Evolutionary conservation across 2,329 filamentous ascomycete species (phyloP), one percentile per base, ranked within the genome.

Genomic region (Aspergillus caelatus): DNA sequence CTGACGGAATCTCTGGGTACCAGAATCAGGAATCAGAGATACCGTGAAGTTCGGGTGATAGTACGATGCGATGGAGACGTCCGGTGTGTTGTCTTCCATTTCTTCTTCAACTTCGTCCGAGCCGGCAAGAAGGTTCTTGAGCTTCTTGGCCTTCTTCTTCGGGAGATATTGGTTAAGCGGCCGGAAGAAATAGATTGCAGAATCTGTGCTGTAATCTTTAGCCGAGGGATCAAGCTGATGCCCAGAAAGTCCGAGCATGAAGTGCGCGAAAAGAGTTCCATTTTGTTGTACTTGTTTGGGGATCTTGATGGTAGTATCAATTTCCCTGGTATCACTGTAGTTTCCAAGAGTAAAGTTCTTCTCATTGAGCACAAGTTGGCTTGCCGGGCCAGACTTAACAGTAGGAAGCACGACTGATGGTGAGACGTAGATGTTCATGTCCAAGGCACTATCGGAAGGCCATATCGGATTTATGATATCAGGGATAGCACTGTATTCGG

Each of bases 1-100:
- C 60, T 83, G 81, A 26, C 84, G 82, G 69, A 88, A 93, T 32
- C 85, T 85, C 74, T 91, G 83, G 8, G 90, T 84, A 26, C 93
- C 94, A 46, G 89, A 83, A 71, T 93, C 89, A 3, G 94, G 93
- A 57, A 99, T 87, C 71, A 98, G 88, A 7, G 93, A 92, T 65
- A 99, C 83, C 57, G 91, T 96, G 70, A 96, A 90, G 79, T 99
- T 99, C 8, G 95, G 91, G 79, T 99, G 95, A 77, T 97, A 99
- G 81, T 94, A 96, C 60, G 89, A 96, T 53, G 86, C 88, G 66
- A 96, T 87, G 59, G 89, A 82, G n/a, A 92, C 89, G 1, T 89
- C 89, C 6, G 84, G 80, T 2, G 82, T 81, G 61, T 85, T 81
- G 60, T 84, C 83, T n/a, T 84, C 81, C 46, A 84, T 82, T 8